Base-by-base conservation (phyloP, 176 grass and related monocot genomes). In the Themeda triandra region DNA sequence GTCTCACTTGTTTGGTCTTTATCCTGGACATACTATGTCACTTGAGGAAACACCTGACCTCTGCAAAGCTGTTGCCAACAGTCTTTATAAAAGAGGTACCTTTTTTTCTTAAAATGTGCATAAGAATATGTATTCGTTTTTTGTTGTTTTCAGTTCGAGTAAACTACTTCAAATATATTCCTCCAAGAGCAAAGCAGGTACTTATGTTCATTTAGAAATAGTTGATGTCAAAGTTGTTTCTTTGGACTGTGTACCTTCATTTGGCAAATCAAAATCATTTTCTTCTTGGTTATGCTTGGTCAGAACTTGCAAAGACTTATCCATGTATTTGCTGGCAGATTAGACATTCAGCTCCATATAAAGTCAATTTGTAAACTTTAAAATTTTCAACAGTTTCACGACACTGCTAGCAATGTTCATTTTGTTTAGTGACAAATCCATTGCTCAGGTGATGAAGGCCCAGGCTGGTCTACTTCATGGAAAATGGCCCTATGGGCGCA, bases 391-490 rank as follows among this genome's bases (percentile, higher is more conserved):
- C 8, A 77, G 17, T 30, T 65, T 23, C 31, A 64, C 78, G 37
- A 39, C 28, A 49, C 14, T 78, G 30, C 45, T 78, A 53, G 7
- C 12, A 44, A 75, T 80, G 6, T 89, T 80, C 35, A 32, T 17
- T 71, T 85, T 82, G 30, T 60, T 41, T 63, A 10, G 21, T 86
- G 65, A 86, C 36, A 82, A 71, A 48, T 74, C 63, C 32, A 46
- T 72, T 85, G 18, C 15, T 63, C 87, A 95, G 92, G 96, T 80
- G 92, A 93, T 71, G 77, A 87, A 51, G 96, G 96, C 72, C 96
- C 96, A 68, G 96, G 87, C 14, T 98, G 96, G 96, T 98, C 96
- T 41, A 98, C 91, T 82, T 84, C 93, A 85, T 98, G 96, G 96
- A 98, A 98, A 85, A 95, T 98, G 92, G 91, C 91, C 56, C 81